These are phyloP conservation scores for Cercospora berteroae DNA, from an alignment of 2,329 filamentous ascomycete genomes.

Conservation along the genomic window DNA sequence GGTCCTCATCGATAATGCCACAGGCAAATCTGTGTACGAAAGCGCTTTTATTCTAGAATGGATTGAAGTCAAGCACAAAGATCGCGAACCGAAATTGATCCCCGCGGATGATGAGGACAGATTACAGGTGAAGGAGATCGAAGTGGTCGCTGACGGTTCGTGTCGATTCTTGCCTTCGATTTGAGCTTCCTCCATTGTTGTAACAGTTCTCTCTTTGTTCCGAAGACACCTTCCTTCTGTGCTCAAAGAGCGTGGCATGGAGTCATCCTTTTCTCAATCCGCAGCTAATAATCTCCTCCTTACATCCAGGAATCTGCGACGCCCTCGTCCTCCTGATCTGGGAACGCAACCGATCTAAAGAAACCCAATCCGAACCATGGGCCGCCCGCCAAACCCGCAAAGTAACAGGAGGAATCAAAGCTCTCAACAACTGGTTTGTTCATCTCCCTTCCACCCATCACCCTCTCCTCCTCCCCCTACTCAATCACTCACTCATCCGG, in stretches of 20 bases:
- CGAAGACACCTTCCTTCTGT: too few species aligned
- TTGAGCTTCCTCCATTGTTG: too few species aligned
- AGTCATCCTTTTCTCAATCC: too few species aligned
- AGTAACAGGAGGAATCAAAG: conserved; percentile 38
- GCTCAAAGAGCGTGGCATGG: too few species aligned
- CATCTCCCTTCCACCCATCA: too few species aligned
- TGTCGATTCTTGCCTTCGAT: not conserved
- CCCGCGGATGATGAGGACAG: conserved; percentile 32
- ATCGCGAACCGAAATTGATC: conserved; percentile 32
- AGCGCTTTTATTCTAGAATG: conserved; percentile 42
- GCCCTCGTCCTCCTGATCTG: conserved; percentile 41
- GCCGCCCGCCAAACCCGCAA: conserved; percentile 38
- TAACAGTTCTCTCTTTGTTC: too few species aligned
- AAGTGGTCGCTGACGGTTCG: conserved; percentile 38
- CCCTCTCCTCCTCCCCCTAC: not conserved
- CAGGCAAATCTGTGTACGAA: conserved; percentile 37
- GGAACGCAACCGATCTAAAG: conserved; percentile 34
- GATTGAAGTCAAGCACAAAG: conserved; percentile 36
- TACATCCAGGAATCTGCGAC: conserved; percentile 35
- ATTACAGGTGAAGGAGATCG: conserved; percentile 37
- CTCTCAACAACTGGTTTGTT: conserved; percentile 31
- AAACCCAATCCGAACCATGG: conserved; percentile 37
- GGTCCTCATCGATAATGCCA: conserved; percentile 38
- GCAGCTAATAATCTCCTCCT: not conserved
- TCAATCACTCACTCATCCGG: not conserved